Conservation (phyloP, 192 early-diverging fungal genomes). For the Glomus cerebriforme region DNA sequence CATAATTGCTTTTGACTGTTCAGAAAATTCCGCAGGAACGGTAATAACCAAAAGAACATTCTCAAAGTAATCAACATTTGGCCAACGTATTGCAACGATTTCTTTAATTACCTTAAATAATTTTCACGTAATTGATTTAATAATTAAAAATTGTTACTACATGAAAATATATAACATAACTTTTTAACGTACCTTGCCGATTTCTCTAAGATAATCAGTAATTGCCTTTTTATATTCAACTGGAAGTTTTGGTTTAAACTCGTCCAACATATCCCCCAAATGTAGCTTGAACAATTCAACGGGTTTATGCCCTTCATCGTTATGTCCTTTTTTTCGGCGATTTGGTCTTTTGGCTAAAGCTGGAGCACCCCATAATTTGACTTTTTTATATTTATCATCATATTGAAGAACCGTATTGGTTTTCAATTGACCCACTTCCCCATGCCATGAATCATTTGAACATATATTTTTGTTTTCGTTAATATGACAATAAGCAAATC, state of each 20-base stretch:
- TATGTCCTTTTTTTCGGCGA: background rate
- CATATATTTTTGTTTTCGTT: background rate
- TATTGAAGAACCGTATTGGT: background rate
- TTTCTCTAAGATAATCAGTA: background rate
- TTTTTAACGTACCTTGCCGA: background rate
- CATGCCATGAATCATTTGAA: background rate
- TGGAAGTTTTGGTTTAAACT: too few relatives aligned
- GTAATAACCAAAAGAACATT: background rate
- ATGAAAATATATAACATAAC: background rate
- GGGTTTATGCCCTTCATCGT: background rate
- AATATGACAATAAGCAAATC: background rate
- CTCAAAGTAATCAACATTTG: background rate
- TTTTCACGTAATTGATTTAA: background rate
- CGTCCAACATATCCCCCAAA: background rate
- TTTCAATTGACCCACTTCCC: background rate
- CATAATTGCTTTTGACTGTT: constrained; percentile 52
- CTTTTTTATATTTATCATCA: background rate
- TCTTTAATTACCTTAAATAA: constrained; percentile 2
- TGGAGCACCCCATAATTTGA: background rate
- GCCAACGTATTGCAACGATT: background rate
- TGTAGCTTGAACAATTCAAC: constrained; percentile 13
- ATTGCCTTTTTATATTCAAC: constrained; percentile 3
- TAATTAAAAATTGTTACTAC: background rate
- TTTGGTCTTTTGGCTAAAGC: background rate
- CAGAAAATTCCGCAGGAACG: constrained; percentile 13